Base-by-base conservation (phyloP, 2,329 filamentous ascomycete species). In the Plenodomus biglobosus region DNA sequence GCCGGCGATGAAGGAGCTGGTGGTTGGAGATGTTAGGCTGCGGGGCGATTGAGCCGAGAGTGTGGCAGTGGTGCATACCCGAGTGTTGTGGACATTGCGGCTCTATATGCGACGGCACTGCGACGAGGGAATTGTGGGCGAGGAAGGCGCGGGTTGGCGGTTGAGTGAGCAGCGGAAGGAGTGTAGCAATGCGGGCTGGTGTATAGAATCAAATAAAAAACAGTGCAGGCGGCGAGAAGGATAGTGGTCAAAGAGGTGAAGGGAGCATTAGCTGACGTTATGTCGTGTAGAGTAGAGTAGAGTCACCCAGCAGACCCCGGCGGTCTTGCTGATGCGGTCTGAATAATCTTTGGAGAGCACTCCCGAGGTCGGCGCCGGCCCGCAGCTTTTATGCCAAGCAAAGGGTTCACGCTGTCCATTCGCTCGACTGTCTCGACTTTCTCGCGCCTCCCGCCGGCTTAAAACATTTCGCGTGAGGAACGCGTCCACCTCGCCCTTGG, bases 1-100 rank as follows among this genome's bases (percentile, higher is more conserved):
- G 71, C 94, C 94, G 48, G 94, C 92, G 66, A 97, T 85, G 79
- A 99, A 99, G 53, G 91, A 90, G 60, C 92, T 84, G 43, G 6
- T 17, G 10, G 18, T 8, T 2, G n/a, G 6, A 21, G 32, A 20
- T 39, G 47, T 55, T 30, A 54, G 42, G 36, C 37, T 30, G 39
- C 17, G 16, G 2, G 1, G 4, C 22, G 35, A 2, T 8, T 10
- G 3, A 2, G 6, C 15, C n/a, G 0, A 22, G 5, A 16, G 18
- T 13, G 3, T 13, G 2, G 15, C 19, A 22, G 38, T 51, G 30
- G 22, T 30, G 42, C 66, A 39, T 70, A 75, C 73, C 77, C 76
- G 39, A 74, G 64, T n/a, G 76, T 78, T 46, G 76, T 79, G 40
- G 76, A 74, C 76, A 78, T 78, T 35, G 42, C 52, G 40, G 38